Evolutionary conservation across 2,329 filamentous ascomycete genomes (phyloP).

Genomic region (Onygenales sp.): DNA sequence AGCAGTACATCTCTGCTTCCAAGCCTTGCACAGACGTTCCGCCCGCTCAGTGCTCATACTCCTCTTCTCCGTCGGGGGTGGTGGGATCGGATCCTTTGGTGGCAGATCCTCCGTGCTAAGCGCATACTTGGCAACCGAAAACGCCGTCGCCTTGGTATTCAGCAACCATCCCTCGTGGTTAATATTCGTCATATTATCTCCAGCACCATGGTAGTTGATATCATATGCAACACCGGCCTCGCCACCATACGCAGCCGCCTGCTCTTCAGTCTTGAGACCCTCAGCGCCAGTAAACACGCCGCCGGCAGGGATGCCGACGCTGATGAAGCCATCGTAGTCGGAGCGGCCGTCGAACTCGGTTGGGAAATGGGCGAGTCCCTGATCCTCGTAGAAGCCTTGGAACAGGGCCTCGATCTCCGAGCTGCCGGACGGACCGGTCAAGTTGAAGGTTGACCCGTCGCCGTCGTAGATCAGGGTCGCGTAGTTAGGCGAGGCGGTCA

Average conservation of each 20-base stretch:
- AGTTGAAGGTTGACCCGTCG: conserved; percentile 46
- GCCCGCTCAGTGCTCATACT: too few species aligned
- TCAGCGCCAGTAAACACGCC: conserved; percentile 73
- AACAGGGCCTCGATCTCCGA: conserved; percentile 60
- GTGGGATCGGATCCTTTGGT: conserved; percentile 6
- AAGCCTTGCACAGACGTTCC: too few species aligned
- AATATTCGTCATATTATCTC: conserved; percentile 46
- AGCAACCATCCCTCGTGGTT: conserved; percentile 44
- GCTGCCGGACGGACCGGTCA: conserved; percentile 52
- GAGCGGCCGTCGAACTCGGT: conserved; percentile 70
- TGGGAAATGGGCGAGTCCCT: conserved; percentile 57
- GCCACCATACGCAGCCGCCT: conserved; percentile 61
- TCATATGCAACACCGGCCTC: conserved; percentile 50
- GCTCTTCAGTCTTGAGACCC: conserved; percentile 60
- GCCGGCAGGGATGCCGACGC: conserved; percentile 61
- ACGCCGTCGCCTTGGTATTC: conserved; percentile 38
- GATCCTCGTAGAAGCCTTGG: conserved; percentile 53
- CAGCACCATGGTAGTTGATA: conserved; percentile 46
- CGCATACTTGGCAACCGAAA: conserved; percentile 55
- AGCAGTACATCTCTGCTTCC: too few species aligned
- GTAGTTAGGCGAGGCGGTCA: conserved; percentile 58
- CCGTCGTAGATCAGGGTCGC: conserved; percentile 48
- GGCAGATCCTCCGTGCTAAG: conserved; percentile 28
- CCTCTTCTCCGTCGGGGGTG: neutral
- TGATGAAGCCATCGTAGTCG: conserved; percentile 71